Evolutionary conservation across 139 green algal genomes (phyloP), one percentile per base, ranked within the genome.

Genomic region (Auxenochlorella protothecoides): DNA sequence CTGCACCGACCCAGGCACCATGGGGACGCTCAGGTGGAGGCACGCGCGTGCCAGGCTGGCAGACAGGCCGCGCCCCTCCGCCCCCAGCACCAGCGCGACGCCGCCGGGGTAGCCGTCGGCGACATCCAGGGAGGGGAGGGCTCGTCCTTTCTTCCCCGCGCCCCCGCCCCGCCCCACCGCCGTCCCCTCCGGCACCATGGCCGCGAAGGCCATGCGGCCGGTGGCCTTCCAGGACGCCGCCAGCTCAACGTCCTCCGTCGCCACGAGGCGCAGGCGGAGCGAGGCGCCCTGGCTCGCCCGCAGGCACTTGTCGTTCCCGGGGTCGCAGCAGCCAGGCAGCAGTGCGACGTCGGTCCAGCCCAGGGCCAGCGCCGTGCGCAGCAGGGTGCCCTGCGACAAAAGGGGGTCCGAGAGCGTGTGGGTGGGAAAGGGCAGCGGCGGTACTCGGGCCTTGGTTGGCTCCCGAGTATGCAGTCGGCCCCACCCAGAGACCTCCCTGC

Each of bases 301-400:
- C 65, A 88, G 16, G 3, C 76, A 80, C 65, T 93, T 93, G 68
- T 93, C 90, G 72, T 92, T 92, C 65, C 81, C 88, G 3, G 82
- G 83, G 72, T 94, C 88, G 63, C 82, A 89, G 80, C 90, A 95
- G 44, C 89, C 89, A 3, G 82, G 82, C 66, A 96, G 80, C 69
- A 96, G 76, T 59, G 85, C 85, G 55, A 86, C 82, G 3, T 78
- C 87, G 55, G 90, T 71, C 85, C 87, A 96, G 2, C 88, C 90
- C 78, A 96, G 86, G 1, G 85, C 90, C 52, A 85, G 53, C 53
- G 90, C 90, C 53, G 83, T 88, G 13, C 89, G 75, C 69, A 92
- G 69, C 68, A 96, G 75, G 2, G 85, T 90, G 27, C 27, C 27
- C 14, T 87, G 88, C 53, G 90, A 65, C 53, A 76, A 4, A 64